Conservation (phyloP, 257 asterid genomes). For the Ocimum tenuiflorum region DNA sequence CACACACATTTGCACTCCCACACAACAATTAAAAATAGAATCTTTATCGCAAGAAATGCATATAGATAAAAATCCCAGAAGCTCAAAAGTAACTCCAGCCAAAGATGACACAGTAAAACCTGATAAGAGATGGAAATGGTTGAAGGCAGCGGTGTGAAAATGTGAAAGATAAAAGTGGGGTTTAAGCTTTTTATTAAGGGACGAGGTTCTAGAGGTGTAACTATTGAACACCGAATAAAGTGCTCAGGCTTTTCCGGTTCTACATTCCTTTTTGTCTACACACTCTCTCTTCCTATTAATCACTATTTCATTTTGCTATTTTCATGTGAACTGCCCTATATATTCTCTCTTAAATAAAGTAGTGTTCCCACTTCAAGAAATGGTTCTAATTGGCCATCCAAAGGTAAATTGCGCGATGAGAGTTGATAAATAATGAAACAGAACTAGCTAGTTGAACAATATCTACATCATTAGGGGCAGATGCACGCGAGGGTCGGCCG, state of each 20-base stretch:
- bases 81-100: not conserved
- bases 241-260: slow-evolving; percentile 27
- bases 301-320: not conserved
- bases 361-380: not conserved
- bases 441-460: too few relatives aligned
- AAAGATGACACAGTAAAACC: slow-evolving; percentile 8
- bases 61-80: slow-evolving; percentile 13
- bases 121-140: slow-evolving; percentile 11
- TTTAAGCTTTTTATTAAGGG: slow-evolving; percentile 29
- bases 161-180: slow-evolving; percentile 30
- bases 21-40: slow-evolving; percentile 5
- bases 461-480: too few relatives aligned
- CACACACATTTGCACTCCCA: slow-evolving; percentile 6
- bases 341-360: not conserved
- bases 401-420: too few relatives aligned
- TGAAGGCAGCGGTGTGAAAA: slow-evolving; percentile 24
- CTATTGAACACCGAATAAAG: slow-evolving; percentile 22
- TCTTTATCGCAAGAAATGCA: slow-evolving; percentile 12
- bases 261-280: slow-evolving; percentile 18
- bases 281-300: not conserved
- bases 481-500: too few relatives aligned
- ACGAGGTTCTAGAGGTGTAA: slow-evolving; percentile 25
- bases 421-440: too few relatives aligned
- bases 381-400: not conserved
- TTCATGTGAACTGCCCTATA: not conserved